Percentiles rank a stretch among this genome's conserved stretches.
Evolutionary conservation across 2,329 filamentous ascomycete species (phyloP).

Genomic region (Neurospora sp.): DNA sequence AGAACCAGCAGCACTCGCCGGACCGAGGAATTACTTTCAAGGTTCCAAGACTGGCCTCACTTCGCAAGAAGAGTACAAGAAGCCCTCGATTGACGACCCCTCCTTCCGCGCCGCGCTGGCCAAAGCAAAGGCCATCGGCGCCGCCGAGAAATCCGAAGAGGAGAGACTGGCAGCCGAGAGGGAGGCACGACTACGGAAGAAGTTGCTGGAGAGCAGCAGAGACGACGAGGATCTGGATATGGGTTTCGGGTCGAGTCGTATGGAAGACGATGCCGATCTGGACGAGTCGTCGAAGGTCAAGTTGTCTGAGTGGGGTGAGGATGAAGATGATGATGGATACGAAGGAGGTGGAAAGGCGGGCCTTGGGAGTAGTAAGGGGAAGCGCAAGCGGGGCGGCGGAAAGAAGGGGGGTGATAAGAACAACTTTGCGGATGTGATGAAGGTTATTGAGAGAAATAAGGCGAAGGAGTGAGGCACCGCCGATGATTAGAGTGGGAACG

Average conservation of each 20-base stretch:
- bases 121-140: constrained; percentile 63
- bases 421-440: constrained; percentile 69
- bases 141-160: constrained; percentile 30
- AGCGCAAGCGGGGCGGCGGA: constrained; percentile 59
- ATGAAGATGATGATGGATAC: constrained; percentile 37
- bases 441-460: constrained; percentile 58
- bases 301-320: constrained; percentile 54
- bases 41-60: constrained; percentile 45
- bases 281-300: constrained; percentile 56
- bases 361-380: constrained; percentile 28
- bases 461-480: constrained; percentile 1
- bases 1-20: constrained; percentile 10
- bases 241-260: constrained; percentile 81
- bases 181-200: constrained; percentile 60
- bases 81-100: constrained; percentile 59
- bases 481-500: not conserved
- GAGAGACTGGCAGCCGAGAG: constrained; percentile 38
- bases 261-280: constrained; percentile 80
- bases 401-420: constrained; percentile 74
- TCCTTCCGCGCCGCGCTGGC: constrained; percentile 76
- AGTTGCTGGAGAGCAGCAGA: constrained; percentile 64
- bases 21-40: constrained; percentile 53
- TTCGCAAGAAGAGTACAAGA: constrained; percentile 40
- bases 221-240: constrained; percentile 90
- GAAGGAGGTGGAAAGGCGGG: constrained; percentile 29